A percentile compares a stretch with the other conserved stretches of the same genome.
Conservation (phyloP, 148 eudicot species). For the Persicaria tinctoria region DNA sequence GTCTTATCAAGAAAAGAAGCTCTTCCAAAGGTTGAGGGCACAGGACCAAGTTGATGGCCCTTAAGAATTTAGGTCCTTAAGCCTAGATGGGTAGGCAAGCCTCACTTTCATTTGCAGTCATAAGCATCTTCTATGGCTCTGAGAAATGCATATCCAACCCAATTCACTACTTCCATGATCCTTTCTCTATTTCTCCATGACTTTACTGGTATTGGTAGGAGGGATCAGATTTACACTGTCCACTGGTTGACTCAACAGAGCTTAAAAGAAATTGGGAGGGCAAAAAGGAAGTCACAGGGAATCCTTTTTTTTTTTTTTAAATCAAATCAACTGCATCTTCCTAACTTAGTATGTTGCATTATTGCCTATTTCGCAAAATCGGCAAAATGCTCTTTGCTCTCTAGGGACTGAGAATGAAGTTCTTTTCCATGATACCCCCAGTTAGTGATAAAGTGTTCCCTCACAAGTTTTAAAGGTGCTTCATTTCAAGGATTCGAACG, state of each 20-base stretch:
- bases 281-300: neutral
- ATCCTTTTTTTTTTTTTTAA: neutral
- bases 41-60: slow-evolving; percentile 4
- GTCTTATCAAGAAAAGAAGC: slow-evolving; percentile 3
- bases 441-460: too few relatives aligned
- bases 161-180: neutral
- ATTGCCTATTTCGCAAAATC: neutral
- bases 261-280: neutral
- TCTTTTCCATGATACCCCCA: neutral
- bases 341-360: neutral
- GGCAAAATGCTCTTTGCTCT: neutral
- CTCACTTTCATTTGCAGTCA: slow-evolving; percentile 8
- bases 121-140: slow-evolving; percentile 2
- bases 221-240: neutral
- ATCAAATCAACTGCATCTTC: neutral
- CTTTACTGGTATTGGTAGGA: slow-evolving; percentile 1
- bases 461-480: too few relatives aligned
- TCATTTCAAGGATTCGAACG: too few relatives aligned
- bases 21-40: slow-evolving; percentile 8
- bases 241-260: slow-evolving; percentile 8
- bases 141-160: slow-evolving; percentile 4
- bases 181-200: neutral
- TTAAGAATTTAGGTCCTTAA: neutral
- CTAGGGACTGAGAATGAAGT: neutral
- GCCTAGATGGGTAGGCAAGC: slow-evolving; percentile 9